Base-by-base conservation (phyloP, 371 early-diverging fungal species). In the Mortierella sp. region DNA sequence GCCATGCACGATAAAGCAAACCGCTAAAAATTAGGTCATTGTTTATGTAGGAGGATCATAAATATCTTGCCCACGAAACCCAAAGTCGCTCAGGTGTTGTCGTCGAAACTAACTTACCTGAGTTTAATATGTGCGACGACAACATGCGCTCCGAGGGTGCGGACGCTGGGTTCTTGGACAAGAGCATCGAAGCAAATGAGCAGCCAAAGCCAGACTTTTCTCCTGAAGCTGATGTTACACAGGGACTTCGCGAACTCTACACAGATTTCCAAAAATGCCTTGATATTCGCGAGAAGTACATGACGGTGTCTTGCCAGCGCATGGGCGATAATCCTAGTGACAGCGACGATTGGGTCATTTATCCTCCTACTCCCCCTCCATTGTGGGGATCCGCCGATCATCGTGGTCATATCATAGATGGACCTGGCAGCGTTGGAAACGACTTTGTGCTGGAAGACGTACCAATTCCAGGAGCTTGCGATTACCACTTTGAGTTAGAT, bases 281-380 rank as follows among this genome's bases (percentile, higher is more conserved):
- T 0, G 89, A 93, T 47, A 79, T 98, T 45, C 92, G 98, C 57
- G 90, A 92, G 75, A 94, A 94, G 83, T 98, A 98, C 88, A 96
- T 98, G 91, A 68, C 68, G 62, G 75, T 84, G 2, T 93, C 94
- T 5, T 84, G 90, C n/a, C 98, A 97, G 83, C 86, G 90, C 39
- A 86, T 91, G 16, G 87, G 88, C 12, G 98, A 96, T 73, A 96
- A 97, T 83, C 98, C 98, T 28, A 93, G 93, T 60, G 95, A 97
- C 84, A 65, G 71, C 5, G 88, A 87, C 14, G 90, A 87, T 20
- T 98, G 97, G 96, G 84, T 87, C 5, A 94, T 97, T 52, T 97
- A 97, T 78, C 98, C 98, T 43, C 89, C 91, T 0, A 95, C 97
- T 5, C 97, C 97, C 0, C 88, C 87, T 5, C 94, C 94, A 5